Evolutionary conservation across 2,329 filamentous ascomycete genomes (phyloP).

Genomic region (Clonostachys byssicola): DNA sequence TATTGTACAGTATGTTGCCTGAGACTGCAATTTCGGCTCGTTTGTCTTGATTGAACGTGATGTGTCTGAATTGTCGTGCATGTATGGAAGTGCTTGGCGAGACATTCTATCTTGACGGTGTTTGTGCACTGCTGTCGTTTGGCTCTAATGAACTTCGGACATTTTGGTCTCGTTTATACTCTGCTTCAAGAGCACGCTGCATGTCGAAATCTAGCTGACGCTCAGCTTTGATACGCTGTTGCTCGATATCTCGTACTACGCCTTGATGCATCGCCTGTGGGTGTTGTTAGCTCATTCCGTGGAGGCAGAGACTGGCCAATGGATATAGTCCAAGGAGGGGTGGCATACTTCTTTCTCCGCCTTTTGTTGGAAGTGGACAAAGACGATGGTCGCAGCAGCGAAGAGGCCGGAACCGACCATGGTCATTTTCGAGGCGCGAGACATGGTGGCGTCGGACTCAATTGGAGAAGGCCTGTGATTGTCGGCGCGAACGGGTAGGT

Average conservation of each 20-base stretch:
- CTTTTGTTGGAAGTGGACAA: slow-evolving; percentile 88
- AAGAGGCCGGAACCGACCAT: slow-evolving; percentile 73
- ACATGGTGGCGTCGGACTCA: slow-evolving; percentile 55
- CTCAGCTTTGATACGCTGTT: slow-evolving; percentile 85
- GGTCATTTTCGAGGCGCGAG: slow-evolving; percentile 82
- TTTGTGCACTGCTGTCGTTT: neutral
- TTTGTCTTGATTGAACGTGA: too few species aligned
- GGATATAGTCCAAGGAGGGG: neutral
- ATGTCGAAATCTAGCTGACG: slow-evolving; percentile 92
- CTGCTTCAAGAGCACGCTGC: slow-evolving; percentile 78
- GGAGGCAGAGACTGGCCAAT: neutral
- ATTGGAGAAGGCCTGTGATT: neutral
- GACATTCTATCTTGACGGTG: neutral
- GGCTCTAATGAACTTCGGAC: slow-evolving; percentile 47
- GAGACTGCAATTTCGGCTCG: too few species aligned
- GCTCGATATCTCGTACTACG: slow-evolving; percentile 91
- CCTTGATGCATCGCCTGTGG: slow-evolving; percentile 88
- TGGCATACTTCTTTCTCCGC: slow-evolving; percentile 72
- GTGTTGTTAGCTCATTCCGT: slow-evolving; percentile 4
- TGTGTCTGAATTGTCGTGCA: too few species aligned
- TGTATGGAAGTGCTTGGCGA: too few species aligned
- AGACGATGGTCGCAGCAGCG: slow-evolving; percentile 70
- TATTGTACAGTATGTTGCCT: too few species aligned
- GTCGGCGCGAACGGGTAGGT: too few species aligned
- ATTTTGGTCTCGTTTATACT: slow-evolving; percentile 85